Base-by-base conservation (phyloP, 768 basidiomycete species). In the Melanogaster broomeanus region DNA sequence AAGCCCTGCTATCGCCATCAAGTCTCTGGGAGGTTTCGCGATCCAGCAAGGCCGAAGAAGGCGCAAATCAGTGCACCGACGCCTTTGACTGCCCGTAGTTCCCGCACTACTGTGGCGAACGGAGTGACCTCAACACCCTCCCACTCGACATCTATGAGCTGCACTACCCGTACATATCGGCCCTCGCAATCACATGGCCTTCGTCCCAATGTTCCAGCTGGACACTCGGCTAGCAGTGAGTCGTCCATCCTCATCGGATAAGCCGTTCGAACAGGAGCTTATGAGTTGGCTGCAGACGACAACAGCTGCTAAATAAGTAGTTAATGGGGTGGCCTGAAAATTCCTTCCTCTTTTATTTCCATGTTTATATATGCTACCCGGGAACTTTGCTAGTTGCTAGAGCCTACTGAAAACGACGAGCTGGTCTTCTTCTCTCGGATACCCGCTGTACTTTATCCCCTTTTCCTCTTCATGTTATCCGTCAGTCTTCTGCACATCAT, bases 1-100 rank as follows among this genome's bases (percentile, higher is more conserved):
- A 78, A 65, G 69, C 79, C n/a, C 70, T 81, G 16, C 56, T 84
- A 33, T 82, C 82, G 19, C 81, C 87, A 16, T 80, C 83, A 8
- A 80, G 74, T 58, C 67, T 86, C 45, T 67, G 76, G n/a, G 70
- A 77, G n/a, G 39, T 42, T 47, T 74, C 74, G 53, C 77, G 84
- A 44, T 76, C 69, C 58, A 69, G 64, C 45, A 87, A 85, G 56
- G 68, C 91, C 91, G 16, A 93, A 92, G 77, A 93, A 93, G 72
- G 89, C 90, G 5, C 79, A 90, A 63, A 94, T 94, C 57, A 87
- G 91, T 61, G 91, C 90, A 12, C 92, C 92, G 7, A 91, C 92
- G 3, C 90, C 92, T 1, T 76, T 94, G 48, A 87, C 92, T 18
- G 90, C 92, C 52, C 87, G 92, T 42, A 78, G 80, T 12, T 74